Evolutionary conservation across 805 yeast species (phyloP).

Genomic region (Zygoascus flipseniorum): DNA sequence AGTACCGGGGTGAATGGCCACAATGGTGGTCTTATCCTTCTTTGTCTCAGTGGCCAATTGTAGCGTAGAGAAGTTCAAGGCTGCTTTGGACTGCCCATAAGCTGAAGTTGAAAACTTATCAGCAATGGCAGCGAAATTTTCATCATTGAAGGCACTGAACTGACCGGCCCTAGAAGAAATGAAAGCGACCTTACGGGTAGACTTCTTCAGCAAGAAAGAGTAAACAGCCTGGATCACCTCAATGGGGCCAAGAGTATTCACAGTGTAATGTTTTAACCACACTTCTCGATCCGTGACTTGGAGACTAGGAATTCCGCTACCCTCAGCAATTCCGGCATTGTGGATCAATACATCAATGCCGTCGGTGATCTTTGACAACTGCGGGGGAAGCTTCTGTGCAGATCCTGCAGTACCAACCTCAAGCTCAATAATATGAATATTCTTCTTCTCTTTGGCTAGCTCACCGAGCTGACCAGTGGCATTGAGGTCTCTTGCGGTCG

Average conservation of each 20-base stretch:
- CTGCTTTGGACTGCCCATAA: constrained; percentile 34
- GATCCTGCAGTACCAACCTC: constrained; percentile 18
- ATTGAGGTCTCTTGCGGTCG: constrained; percentile 14
- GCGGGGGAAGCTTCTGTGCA: constrained; percentile 13
- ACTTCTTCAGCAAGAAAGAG: constrained; percentile 19
- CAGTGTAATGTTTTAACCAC: constrained; percentile 14
- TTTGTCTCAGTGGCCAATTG: constrained; percentile 24
- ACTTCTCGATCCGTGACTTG: background rate
- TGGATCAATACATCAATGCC: constrained; percentile 24
- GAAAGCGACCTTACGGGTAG: constrained; percentile 22
- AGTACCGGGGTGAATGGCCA: constrained; percentile 34
- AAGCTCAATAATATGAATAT: constrained; percentile 21
- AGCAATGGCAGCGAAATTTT: background rate
- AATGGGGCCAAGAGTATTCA: constrained; percentile 24
- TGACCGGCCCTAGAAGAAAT: constrained; percentile 25
- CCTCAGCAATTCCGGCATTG: constrained; percentile 23
- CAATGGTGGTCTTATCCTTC: constrained; percentile 23
- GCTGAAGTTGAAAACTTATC: constrained; percentile 16
- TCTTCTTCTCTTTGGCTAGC: constrained; percentile 9
- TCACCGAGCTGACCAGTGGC: constrained; percentile 10
- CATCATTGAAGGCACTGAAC: constrained; percentile 7
- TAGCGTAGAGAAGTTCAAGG: constrained; percentile 27
- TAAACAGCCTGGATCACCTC: constrained; percentile 15
- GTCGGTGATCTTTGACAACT: constrained; percentile 12
- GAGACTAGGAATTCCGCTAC: background rate